Percentiles rank a stretch among this genome's conserved stretches.
These are phyloP conservation scores for Ligustrum vulgare DNA, from an alignment of 257 asterid species.

Conservation along the genomic window DNA sequence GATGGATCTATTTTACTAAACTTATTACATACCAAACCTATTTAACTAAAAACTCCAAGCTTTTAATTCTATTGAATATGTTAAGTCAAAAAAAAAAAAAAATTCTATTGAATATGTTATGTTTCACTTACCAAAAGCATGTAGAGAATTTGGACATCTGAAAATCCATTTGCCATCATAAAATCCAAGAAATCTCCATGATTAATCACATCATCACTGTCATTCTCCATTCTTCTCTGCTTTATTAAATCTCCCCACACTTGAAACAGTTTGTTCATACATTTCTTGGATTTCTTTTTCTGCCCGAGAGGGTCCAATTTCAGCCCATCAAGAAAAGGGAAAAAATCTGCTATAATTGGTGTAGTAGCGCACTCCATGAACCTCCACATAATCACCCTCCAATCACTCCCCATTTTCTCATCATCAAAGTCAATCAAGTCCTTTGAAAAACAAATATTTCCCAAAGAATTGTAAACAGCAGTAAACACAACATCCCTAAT, in stretches of 20 bases:
- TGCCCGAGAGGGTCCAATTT: conserved; percentile 22
- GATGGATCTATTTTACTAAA: no score
- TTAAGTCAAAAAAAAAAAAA: no score
- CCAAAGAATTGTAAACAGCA: conserved; percentile 28
- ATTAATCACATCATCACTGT: background rate
- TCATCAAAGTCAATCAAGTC: conserved; percentile 34
- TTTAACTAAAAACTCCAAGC: no score
- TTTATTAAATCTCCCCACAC: conserved; percentile 34
- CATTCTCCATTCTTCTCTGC: conserved; percentile 22
- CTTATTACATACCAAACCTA: no score
- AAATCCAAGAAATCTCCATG: conserved; percentile 37
- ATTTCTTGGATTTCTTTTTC: conserved; percentile 24
- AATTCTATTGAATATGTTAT: no score
- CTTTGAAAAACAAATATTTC: conserved; percentile 36
- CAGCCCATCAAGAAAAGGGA: conserved; percentile 27
- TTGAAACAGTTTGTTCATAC: conserved; percentile 29
- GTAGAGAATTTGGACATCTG: conserved; percentile 35
- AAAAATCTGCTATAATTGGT: conserved; percentile 42
- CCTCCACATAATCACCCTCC: conserved; percentile 42
- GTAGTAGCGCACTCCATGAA: conserved; percentile 47
- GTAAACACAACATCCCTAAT: conserved; percentile 32
- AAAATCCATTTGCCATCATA: conserved; percentile 35
- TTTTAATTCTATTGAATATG: no score
- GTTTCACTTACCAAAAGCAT: conserved; percentile 40
- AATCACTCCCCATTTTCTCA: conserved; percentile 22